phyloP scores from a whole-genome alignment of 2,329 filamentous ascomycete genomes.

The Fusarium paranaense region DNA sequence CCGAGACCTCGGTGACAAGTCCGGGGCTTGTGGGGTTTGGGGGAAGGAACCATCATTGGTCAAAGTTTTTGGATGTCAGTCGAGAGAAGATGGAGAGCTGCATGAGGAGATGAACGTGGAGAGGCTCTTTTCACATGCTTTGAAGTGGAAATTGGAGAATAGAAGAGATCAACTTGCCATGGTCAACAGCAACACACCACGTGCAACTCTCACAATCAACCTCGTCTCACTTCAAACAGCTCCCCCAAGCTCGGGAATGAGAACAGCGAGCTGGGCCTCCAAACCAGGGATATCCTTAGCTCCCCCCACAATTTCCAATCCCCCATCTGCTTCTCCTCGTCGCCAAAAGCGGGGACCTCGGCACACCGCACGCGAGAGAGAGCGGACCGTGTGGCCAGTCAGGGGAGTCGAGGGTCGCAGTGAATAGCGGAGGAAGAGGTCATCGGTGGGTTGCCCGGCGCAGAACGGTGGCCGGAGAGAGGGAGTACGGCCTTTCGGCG shows the following conservation, averaged over 20 bases:
- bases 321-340: slow-evolving; percentile 13
- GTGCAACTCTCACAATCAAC: not conserved
- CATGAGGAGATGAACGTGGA: slow-evolving; percentile 11
- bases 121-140: slow-evolving; percentile 30
- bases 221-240: not conserved
- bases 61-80: not conserved
- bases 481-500: slow-evolving; percentile 39
- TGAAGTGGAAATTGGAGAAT: not conserved
- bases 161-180: not conserved
- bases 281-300: slow-evolving; percentile 9
- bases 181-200: not conserved
- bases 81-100: slow-evolving; percentile 2
- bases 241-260: slow-evolving; percentile 19
- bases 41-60: slow-evolving; percentile 26
- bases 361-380: slow-evolving; percentile 30
- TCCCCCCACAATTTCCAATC: slow-evolving; percentile 32
- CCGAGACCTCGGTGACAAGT: slow-evolving; percentile 38
- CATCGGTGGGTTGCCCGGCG: slow-evolving; percentile 41
- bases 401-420: slow-evolving; percentile 5
- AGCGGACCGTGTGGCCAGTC: not conserved
- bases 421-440: slow-evolving; percentile 11
- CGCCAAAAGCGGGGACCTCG: slow-evolving; percentile 41
- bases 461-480: slow-evolving; percentile 18
- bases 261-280: slow-evolving; percentile 13
- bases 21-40: slow-evolving; percentile 33